A percentile compares a stretch with the other conserved stretches of the same genome.
These are phyloP conservation scores for Epichloe brachyelytri DNA, from an alignment of 2,329 filamentous ascomycete genomes.

Conservation along the genomic window DNA sequence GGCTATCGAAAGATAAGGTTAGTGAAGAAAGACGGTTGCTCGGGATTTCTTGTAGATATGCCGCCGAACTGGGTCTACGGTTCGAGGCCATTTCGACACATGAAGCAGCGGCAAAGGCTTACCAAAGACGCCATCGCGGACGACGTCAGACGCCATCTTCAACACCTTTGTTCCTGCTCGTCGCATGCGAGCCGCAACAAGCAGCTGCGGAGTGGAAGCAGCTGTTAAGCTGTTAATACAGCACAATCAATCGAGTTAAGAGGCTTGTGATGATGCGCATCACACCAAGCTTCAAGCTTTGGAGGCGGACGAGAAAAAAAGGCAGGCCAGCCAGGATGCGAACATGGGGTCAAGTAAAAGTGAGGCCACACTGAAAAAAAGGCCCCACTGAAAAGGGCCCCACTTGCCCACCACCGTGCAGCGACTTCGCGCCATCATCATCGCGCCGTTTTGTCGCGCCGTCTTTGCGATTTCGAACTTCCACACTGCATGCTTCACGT, in stretches of 20 bases:
- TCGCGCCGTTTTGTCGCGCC: neutral
- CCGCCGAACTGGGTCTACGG: neutral
- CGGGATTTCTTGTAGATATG: neutral
- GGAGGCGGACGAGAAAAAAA: too few species aligned
- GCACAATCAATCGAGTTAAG: neutral
- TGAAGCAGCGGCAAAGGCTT: slow-evolving; percentile 13
- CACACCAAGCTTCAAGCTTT: too few species aligned
- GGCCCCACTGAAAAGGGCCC: too few species aligned
- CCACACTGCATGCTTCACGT: neutral
- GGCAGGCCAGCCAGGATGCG: too few species aligned
- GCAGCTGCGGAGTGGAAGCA: neutral
- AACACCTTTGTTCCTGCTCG: slow-evolving; percentile 16
- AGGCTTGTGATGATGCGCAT: too few species aligned
- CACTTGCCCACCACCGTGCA: too few species aligned
- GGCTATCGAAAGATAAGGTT: slow-evolving; percentile 35
- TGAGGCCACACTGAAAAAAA: too few species aligned
- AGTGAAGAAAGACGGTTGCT: neutral
- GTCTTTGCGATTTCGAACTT: neutral
- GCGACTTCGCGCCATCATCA: neutral
- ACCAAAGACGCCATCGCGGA: slow-evolving; percentile 48
- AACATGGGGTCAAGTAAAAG: too few species aligned
- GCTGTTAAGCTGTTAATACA: too few species aligned
- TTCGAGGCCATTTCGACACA: too few species aligned
- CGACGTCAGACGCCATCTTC: slow-evolving; percentile 40
- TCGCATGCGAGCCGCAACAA: slow-evolving; percentile 18